A percentile compares a stretch with the other conserved stretches of the same genome.
Conservation (phyloP, 2,329 filamentous ascomycete genomes). For the Beauveria sp. region DNA sequence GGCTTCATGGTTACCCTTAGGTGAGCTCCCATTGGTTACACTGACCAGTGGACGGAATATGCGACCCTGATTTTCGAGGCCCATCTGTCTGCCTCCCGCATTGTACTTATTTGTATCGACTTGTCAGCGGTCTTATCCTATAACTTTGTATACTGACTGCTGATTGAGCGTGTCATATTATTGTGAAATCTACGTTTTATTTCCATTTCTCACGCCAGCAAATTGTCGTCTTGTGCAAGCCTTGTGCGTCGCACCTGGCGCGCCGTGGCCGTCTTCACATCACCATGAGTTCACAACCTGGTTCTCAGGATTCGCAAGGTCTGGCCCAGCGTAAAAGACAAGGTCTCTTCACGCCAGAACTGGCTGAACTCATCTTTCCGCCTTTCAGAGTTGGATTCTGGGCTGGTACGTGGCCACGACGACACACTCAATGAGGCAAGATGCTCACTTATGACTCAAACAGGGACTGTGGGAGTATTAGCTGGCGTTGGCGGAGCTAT, state of each 20-base stretch:
- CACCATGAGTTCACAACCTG: slow-evolving; percentile 14
- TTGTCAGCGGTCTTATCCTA: not conserved
- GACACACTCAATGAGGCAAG: too few relatives aligned
- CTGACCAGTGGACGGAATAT: not conserved
- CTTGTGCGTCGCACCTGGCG: not conserved
- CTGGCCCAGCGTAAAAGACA: slow-evolving; percentile 20
- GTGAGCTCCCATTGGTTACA: too few relatives aligned
- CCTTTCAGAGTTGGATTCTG: slow-evolving; percentile 53
- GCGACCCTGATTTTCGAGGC: slow-evolving; percentile 8
- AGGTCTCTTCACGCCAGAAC: slow-evolving; percentile 34
- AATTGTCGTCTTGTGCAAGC: too few relatives aligned
- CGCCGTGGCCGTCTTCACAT: not conserved
- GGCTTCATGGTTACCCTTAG: too few relatives aligned
- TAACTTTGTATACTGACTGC: not conserved
- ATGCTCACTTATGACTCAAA: not conserved
- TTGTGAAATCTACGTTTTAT: not conserved
- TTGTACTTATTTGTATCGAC: not conserved
- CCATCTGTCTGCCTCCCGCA: not conserved
- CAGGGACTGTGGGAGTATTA: slow-evolving; percentile 54
- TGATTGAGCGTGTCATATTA: not conserved
- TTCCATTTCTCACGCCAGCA: not conserved
- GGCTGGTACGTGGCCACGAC: slow-evolving; percentile 36
- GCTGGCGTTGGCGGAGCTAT: slow-evolving; percentile 65
- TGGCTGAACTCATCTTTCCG: slow-evolving; percentile 38
- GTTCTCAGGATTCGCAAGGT: slow-evolving; percentile 14